Evolutionary conservation across 768 basidiomycete species (phyloP), one percentile per base, ranked within the genome.

Genomic region (Nidula microcarpa): DNA sequence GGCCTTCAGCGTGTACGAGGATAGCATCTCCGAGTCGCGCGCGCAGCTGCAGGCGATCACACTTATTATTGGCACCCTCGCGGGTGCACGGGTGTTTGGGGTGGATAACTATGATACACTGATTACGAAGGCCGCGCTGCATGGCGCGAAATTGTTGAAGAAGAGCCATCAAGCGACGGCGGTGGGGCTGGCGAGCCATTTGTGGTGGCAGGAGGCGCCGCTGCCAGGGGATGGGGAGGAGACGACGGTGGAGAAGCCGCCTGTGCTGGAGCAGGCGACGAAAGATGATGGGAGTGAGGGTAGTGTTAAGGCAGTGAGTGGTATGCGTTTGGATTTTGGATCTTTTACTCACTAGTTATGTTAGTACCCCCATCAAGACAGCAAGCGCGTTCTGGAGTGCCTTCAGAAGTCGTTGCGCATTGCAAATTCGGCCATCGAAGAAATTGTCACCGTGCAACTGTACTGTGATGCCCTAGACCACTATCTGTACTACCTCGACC

Each of bases 31-130:
- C 44, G 97, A 99, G 65, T 92, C 90, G 34, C 84, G 96, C 3
- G 94, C 94, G 4, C 97, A 99, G 68, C 74, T 99, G 7, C 93
- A 96, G 63, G 95, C 96, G n/a, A 98, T 99, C 65, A 92, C 94
- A 5, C 80, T 95, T 16, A 89, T 99, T 60, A 97, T 98, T 54
- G 88, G 89, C 47, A 91, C 94, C 5, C 73, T 99, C 39, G 91
- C 93, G 52, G 85, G 87, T 8, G 89, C 93, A 33, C 77, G 86
- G 56, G 94, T 95, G n/a, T 98, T 98, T 64, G 88, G 87, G 35
- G 81, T 80, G 47, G 97, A 99, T 62, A 96, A 96, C 67, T 98
- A 97, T 64, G 97, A 98, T 63, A 98, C 96, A 2, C 72, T 99
- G 56, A 94, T 98, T 62, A 98, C 97, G 30, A 98, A 99, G 71